Evolutionary conservation across 2,329 filamentous ascomycete genomes (phyloP).

Genomic region (Spiromastix sp.): DNA sequence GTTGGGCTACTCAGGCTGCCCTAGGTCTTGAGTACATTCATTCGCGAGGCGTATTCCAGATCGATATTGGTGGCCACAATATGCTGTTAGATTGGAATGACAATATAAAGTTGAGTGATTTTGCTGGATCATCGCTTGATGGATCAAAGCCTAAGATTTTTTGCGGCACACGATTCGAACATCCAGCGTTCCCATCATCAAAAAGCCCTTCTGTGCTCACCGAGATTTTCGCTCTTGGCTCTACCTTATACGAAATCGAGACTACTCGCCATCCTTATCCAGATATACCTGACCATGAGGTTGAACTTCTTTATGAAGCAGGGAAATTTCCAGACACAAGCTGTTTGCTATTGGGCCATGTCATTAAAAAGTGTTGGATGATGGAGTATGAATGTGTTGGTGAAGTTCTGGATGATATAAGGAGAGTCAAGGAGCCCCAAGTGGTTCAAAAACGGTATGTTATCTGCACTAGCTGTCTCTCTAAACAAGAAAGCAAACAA

Average conservation of each 20-base stretch:
- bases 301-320: neutral
- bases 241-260: constrained; percentile 10
- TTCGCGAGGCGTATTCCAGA: constrained; percentile 8
- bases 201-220: constrained; percentile 4
- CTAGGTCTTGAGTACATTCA: constrained; percentile 12
- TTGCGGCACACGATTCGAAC: neutral
- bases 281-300: constrained; percentile 3
- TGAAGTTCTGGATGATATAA: constrained; percentile 4
- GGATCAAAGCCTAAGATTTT: neutral
- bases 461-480: too few species aligned
- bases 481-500: too few species aligned
- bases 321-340: constrained; percentile 8
- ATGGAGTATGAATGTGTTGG: constrained; percentile 7
- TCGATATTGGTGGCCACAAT: constrained; percentile 13
- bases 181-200: constrained; percentile 2
- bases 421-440: neutral
- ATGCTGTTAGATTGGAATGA: constrained; percentile 11
- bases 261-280: constrained; percentile 9
- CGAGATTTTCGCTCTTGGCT: constrained; percentile 13
- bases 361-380: constrained; percentile 12
- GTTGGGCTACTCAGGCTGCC: constrained; percentile 11
- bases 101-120: constrained; percentile 12
- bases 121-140: constrained; percentile 13
- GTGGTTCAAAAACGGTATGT: too few species aligned
- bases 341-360: constrained; percentile 8